phyloP scores from a whole-genome alignment of 139 green algal genomes.

The Haematococcus sp. region DNA sequence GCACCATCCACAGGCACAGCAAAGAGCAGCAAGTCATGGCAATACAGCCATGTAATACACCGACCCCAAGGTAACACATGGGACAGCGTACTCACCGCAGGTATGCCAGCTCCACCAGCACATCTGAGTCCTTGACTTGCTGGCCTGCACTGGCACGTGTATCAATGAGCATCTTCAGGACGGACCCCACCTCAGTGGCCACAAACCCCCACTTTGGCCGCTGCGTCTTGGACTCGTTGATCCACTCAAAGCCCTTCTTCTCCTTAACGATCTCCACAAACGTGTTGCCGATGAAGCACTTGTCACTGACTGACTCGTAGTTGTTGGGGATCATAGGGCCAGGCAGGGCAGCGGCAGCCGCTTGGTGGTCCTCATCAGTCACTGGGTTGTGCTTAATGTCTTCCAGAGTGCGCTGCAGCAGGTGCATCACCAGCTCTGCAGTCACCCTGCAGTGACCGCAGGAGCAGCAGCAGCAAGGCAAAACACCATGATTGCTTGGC shows the following conservation, averaged over 20 bases:
- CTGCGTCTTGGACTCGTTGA: conserved; percentile 10
- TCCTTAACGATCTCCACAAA: neutral
- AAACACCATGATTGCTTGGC: no score
- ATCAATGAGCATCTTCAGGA: neutral
- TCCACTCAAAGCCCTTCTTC: conserved; percentile 10
- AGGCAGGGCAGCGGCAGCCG: neutral
- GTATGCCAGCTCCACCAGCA: conserved; percentile 3
- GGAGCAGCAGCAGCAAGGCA: no score
- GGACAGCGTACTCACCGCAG: neutral
- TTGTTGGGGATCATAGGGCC: conserved; percentile 13
- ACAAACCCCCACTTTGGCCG: neutral
- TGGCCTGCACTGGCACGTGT: neutral
- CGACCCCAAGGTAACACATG: no score
- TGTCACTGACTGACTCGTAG: conserved; percentile 15
- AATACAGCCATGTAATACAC: no score
- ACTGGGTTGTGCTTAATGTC: no score
- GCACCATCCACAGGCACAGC: no score
- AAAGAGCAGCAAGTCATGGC: no score
- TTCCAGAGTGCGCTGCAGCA: no score
- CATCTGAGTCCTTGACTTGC: neutral
- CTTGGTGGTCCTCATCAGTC: no score
- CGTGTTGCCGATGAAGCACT: conserved; percentile 13
- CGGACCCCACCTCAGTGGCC: neutral
- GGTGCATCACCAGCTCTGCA: neutral
- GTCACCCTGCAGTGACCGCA: no score